A percentile compares a stretch with the other conserved stretches of the same genome.
Conservation (phyloP, 2,329 filamentous ascomycete species). For the Fusarium protoensiforme region DNA sequence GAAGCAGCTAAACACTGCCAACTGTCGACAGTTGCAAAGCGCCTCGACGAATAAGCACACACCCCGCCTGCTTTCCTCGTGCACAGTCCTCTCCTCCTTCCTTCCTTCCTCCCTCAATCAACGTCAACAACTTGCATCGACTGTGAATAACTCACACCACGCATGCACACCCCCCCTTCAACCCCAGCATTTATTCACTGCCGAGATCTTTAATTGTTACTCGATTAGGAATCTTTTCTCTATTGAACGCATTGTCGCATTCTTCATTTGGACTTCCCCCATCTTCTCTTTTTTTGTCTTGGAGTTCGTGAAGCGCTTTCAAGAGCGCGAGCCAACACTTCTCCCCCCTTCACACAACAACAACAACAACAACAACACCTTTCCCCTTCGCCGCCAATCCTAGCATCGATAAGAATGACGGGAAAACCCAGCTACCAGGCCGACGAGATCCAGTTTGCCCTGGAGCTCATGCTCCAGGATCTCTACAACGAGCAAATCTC, state of each 20-base stretch:
- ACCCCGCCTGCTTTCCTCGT: not conserved
- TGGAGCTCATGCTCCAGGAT: slow-evolving; percentile 43
- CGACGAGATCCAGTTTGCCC: slow-evolving; percentile 50
- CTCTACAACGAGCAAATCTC: slow-evolving; percentile 42
- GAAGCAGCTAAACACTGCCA: not conserved
- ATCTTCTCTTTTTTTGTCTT: not conserved
- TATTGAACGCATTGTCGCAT: not conserved
- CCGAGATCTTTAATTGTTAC: not conserved
- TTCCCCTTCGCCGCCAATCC: not conserved
- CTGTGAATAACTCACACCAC: not conserved
- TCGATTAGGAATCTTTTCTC: not conserved
- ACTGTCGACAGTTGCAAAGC: not conserved
- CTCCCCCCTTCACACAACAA: not conserved
- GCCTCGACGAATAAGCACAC: not conserved
- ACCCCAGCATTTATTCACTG: not conserved
- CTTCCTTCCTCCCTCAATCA: not conserved
- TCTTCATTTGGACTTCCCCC: not conserved
- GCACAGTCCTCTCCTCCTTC: not conserved
- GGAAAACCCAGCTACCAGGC: slow-evolving; percentile 49
- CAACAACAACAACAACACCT: not conserved
- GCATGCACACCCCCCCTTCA: not conserved
- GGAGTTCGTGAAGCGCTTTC: not conserved
- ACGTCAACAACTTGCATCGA: not conserved
- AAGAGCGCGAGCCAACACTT: not conserved
- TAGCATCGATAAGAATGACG: slow-evolving; percentile 6